Conservation (phyloP, 345 rosid species). For the Bruguiera parviflora region DNA sequence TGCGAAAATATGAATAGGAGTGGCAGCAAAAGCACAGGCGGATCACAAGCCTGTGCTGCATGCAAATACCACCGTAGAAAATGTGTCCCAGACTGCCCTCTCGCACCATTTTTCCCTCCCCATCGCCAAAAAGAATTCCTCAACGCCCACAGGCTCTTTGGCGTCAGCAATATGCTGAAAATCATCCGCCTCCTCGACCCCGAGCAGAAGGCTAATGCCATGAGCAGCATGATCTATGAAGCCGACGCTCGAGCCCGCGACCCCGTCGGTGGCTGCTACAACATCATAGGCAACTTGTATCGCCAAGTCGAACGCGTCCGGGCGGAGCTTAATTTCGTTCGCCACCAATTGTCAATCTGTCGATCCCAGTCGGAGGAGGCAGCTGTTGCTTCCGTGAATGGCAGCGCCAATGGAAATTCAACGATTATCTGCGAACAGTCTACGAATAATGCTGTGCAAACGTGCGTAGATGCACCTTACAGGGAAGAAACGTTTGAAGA, state of each 20-base stretch:
- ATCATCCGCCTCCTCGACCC: constrained; percentile 11
- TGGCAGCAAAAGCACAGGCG: not conserved
- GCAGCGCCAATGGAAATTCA: too few species aligned
- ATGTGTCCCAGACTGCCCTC: constrained; percentile 32
- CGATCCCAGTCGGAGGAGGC: not conserved
- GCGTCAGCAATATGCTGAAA: constrained; percentile 36
- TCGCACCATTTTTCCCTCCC: constrained; percentile 47
- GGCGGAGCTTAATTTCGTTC: constrained; percentile 14
- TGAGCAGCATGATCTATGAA: constrained; percentile 30
- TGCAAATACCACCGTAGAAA: constrained; percentile 43
- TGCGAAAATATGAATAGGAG: not conserved
- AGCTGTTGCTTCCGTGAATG: not conserved
- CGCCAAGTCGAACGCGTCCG: not conserved
- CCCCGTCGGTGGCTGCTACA: constrained; percentile 41
- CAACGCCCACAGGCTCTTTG: constrained; percentile 43
- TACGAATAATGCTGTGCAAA: too few species aligned
- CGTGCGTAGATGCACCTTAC: too few species aligned
- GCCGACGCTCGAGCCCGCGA: constrained; percentile 42
- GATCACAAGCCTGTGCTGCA: constrained; percentile 40
- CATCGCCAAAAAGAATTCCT: constrained; percentile 23
- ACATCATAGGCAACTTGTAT: constrained; percentile 11
- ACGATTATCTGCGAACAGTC: too few species aligned
- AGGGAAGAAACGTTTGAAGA: not conserved
- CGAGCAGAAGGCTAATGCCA: constrained; percentile 13
- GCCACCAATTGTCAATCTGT: constrained; percentile 17